These are phyloP conservation scores for Kitagawia praeruptora DNA, from an alignment of 129 eudicot genomes.

Conservation along the genomic window DNA sequence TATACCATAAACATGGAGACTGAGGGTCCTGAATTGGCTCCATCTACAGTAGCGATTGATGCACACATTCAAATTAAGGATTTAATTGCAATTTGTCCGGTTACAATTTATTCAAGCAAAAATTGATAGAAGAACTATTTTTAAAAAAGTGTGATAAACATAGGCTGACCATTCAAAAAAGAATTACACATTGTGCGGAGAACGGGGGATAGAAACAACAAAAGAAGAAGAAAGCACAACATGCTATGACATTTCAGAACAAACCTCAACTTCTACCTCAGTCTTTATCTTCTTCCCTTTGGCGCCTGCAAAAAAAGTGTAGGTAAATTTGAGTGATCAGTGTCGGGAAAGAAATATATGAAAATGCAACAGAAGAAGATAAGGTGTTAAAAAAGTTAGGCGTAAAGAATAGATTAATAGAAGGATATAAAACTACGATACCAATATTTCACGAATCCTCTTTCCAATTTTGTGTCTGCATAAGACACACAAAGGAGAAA, in stretches of 20 bases:
- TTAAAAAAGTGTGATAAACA: too few species aligned
- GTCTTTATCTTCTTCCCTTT: conserved; percentile 93
- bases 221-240: background rate
- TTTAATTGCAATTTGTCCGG: too few species aligned
- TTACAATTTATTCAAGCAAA: too few species aligned
- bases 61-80: too few species aligned
- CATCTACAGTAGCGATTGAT: too few species aligned
- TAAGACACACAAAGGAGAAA: conserved; percentile 11
- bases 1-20: too few species aligned
- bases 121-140: too few species aligned
- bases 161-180: too few species aligned
- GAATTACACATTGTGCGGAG: background rate
- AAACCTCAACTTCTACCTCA: conserved; percentile 74
- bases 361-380: background rate
- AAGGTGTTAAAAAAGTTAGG: background rate
- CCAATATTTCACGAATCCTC: conserved; percentile 64
- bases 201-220: background rate
- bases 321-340: conserved; percentile 1
- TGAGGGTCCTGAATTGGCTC: too few species aligned
- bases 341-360: background rate
- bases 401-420: too few species aligned
- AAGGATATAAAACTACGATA: conserved; percentile 13
- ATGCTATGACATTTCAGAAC: conserved; percentile 7
- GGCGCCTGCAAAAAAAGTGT: conserved; percentile 34
- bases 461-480: conserved; percentile 66